phyloP scores from a whole-genome alignment of 83 land plant genomes.

The Picea abies region DNA sequence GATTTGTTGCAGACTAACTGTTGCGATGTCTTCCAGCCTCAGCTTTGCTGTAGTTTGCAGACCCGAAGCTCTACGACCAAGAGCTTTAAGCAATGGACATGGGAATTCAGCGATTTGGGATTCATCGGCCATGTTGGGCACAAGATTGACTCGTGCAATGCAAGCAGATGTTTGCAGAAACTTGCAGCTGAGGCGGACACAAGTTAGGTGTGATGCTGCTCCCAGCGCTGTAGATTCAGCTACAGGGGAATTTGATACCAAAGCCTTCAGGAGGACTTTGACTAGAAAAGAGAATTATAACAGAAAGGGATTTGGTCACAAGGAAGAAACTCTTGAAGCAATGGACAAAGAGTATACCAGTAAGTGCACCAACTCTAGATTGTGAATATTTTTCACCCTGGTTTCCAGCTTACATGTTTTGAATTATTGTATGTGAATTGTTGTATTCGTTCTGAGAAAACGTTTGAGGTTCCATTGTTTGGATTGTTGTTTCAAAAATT shows the following conservation, averaged over 20 bases:
- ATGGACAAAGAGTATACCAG: slow-evolving; percentile 46
- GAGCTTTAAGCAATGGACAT: not conserved
- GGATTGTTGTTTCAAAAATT: not conserved
- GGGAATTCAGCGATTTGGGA: not conserved
- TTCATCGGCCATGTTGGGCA: not conserved
- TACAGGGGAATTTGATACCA: slow-evolving; percentile 30
- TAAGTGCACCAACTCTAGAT: slow-evolving; percentile 10
- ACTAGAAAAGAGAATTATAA: slow-evolving; percentile 39
- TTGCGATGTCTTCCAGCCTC: not conserved
- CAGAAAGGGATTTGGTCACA: slow-evolving; percentile 40
- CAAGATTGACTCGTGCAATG: not conserved
- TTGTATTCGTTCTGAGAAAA: no score
- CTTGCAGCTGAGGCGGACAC: not conserved
- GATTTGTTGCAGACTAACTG: not conserved
- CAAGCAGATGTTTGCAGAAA: not conserved
- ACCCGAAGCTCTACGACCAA: not conserved
- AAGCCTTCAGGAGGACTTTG: slow-evolving; percentile 42
- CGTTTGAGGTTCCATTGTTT: not conserved
- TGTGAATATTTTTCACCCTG: not conserved
- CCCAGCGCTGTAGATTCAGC: slow-evolving; percentile 3
- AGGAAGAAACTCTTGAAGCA: slow-evolving; percentile 41
- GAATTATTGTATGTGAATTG: not conserved
- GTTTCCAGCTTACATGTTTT: not conserved
- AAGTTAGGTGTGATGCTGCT: slow-evolving; percentile 3
- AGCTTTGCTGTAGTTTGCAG: not conserved